A percentile compares a stretch with the other conserved stretches of the same genome.
phyloP scores from a whole-genome alignment of 2,329 filamentous ascomycete genomes.

The Didymella lethalis region DNA sequence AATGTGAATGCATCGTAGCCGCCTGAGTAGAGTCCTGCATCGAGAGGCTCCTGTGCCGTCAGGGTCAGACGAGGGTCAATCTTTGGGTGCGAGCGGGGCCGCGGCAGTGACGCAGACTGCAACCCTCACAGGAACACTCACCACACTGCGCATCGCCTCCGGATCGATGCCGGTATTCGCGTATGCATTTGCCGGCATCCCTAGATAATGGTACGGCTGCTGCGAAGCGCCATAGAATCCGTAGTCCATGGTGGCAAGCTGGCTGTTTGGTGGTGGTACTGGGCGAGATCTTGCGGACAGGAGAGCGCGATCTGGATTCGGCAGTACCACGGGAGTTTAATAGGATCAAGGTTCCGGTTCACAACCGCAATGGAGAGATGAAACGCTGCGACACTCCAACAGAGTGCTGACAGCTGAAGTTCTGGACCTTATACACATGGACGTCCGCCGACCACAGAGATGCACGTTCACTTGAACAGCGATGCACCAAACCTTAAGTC shows the following conservation, averaged over 20 bases:
- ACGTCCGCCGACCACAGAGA: slow-evolving; percentile 22
- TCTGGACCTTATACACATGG: slow-evolving; percentile 27
- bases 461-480: slow-evolving; percentile 29
- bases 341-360: neutral
- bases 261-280: slow-evolving; percentile 8
- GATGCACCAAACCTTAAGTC: slow-evolving; percentile 17
- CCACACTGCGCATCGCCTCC: slow-evolving; percentile 47
- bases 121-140: slow-evolving; percentile 31
- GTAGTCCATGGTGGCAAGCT: slow-evolving; percentile 61
- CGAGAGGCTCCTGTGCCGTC: slow-evolving; percentile 53
- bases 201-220: slow-evolving; percentile 59
- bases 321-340: slow-evolving; percentile 15
- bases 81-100: slow-evolving; percentile 21
- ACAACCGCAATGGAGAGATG: slow-evolving; percentile 2
- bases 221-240: slow-evolving; percentile 59
- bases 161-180: slow-evolving; percentile 46
- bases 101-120: slow-evolving; percentile 2
- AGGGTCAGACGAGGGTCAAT: slow-evolving; percentile 32
- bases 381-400: neutral
- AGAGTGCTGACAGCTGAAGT: slow-evolving; percentile 25
- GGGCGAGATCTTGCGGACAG: slow-evolving; percentile 2
- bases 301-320: slow-evolving; percentile 3
- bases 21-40: slow-evolving; percentile 45
- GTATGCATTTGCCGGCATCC: slow-evolving; percentile 52
- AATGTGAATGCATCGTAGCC: slow-evolving; percentile 44